Percentiles rank a stretch among this genome's conserved stretches.
Evolutionary conservation across 495 filamentous ascomycete genomes (phyloP).

Genomic region (Echria macrotheca): DNA sequence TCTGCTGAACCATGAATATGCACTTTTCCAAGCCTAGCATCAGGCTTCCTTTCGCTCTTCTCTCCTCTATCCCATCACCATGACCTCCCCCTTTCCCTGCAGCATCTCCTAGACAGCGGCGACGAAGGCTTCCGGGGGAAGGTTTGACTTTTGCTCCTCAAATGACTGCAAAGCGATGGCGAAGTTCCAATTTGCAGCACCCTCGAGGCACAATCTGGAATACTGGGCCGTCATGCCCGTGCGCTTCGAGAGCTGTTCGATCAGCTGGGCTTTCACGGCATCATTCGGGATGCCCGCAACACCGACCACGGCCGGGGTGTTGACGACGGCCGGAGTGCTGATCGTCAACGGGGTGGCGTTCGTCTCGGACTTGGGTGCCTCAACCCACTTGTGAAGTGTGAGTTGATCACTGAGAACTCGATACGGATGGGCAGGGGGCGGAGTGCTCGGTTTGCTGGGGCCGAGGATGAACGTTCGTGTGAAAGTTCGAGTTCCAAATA

Average conservation of each 20-base stretch:
- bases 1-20: not conserved
- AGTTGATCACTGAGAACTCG: slow-evolving; percentile 79
- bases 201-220: slow-evolving; percentile 63
- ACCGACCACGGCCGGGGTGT: not conserved
- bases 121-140: slow-evolving; percentile 37
- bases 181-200: slow-evolving; percentile 63
- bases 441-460: slow-evolving; percentile 54
- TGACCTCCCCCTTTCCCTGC: too few relatives aligned
- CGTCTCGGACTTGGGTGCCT: slow-evolving; percentile 2
- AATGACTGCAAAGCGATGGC: slow-evolving; percentile 63
- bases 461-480: slow-evolving; percentile 80
- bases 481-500: slow-evolving; percentile 64
- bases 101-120: slow-evolving; percentile 5
- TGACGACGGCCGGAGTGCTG: slow-evolving; percentile 6
- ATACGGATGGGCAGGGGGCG: slow-evolving; percentile 35
- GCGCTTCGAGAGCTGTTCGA: slow-evolving; percentile 58
- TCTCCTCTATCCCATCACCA: too few relatives aligned
- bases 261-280: slow-evolving; percentile 53
- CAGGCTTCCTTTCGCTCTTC: not conserved
- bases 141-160: slow-evolving; percentile 46
- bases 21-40: not conserved
- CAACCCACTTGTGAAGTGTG: slow-evolving; percentile 50
- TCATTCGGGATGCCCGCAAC: slow-evolving; percentile 22
- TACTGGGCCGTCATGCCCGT: slow-evolving; percentile 70
- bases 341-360: not conserved